Evolutionary conservation across 441 rosid species (phyloP), one percentile per base, ranked within the genome.

Genomic region (Erodium texanum): DNA sequence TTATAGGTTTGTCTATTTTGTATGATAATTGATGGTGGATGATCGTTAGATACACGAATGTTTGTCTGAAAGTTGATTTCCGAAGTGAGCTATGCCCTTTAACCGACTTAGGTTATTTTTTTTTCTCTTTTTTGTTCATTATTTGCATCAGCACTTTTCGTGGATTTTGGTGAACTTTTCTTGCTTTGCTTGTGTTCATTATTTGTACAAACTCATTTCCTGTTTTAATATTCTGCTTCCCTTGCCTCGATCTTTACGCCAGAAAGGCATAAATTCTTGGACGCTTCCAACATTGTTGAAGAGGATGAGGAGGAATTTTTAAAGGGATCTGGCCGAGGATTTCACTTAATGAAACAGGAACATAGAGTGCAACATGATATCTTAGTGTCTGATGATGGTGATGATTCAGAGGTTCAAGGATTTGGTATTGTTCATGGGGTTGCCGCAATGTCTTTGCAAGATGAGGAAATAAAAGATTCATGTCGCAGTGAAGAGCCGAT

Each of bases 301-400:
- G 97, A 95, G 24, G 97, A 92, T 79, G 98, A 95, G 74, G 98
- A 87, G 83, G 80, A 76, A 52, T 84, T 86, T 75, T 75, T 95
- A 66, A 92, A 76, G 79, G 85, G 84, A 70, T 77, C 75, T 70
- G 75, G 82, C 80, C 82, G 78, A 70, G 79, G 77, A 29, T 72
- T 80, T 71, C 69, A 77, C 38, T 76, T 77, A 69, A 66, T 64
- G 63, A 72, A 78, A 73, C 74, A 74, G 70, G 74, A 74, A 20
- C 82, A 68, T 62, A 54, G 59, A 64, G 72, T 69, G 75, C 83
- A 78, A 70, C 83, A 73, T 77, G 84, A 84, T 70, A 70, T 63
- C 65, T 73, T 85, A 74, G 76, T 73, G 24, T 74, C 70, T 54
- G 66, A 66, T 38, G 80, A 80, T 18, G 82, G 80, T 68, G 76